phyloP scores from a whole-genome alignment of 179 eudicot genomes.

The Camellia oleifera region DNA sequence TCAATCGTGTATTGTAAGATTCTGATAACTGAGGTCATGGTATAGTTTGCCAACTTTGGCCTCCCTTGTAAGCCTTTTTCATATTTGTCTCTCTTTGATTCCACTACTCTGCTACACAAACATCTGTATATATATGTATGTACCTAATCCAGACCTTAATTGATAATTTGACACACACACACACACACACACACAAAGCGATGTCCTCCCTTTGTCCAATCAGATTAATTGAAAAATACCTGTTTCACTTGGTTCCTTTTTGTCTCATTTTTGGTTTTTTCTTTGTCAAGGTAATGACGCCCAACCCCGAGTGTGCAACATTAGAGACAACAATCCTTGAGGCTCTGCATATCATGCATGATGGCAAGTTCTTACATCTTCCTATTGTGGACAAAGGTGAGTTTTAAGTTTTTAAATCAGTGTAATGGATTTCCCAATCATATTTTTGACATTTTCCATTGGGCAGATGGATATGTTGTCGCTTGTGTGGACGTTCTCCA shows the following conservation, averaged over 20 bases:
- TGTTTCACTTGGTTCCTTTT: background rate
- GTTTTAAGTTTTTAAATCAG: slow-evolving; percentile 19
- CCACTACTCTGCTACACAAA: too few species aligned
- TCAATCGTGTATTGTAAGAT: too few species aligned
- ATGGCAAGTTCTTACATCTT: slow-evolving; percentile 92
- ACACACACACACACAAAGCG: too few species aligned
- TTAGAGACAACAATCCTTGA: slow-evolving; percentile 88
- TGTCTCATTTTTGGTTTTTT: background rate
- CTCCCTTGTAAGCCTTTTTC: too few species aligned
- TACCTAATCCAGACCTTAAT: too few species aligned
- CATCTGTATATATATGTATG: too few species aligned
- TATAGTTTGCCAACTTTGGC: too few species aligned
- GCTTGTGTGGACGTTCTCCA: slow-evolving; percentile 93
- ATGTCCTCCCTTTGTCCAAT: too few species aligned
- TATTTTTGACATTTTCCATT: slow-evolving; percentile 17
- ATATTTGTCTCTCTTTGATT: too few species aligned
- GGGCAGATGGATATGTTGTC: slow-evolving; percentile 67
- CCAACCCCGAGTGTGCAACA: slow-evolving; percentile 83
- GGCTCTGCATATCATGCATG: slow-evolving; percentile 93
- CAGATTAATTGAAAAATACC: background rate
- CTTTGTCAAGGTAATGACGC: slow-evolving; percentile 80
- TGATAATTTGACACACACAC: too few species aligned
- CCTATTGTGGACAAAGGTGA: slow-evolving; percentile 89
- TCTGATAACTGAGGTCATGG: too few species aligned
- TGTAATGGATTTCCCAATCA: slow-evolving; percentile 5